Percentiles rank a stretch among this genome's conserved stretches.
Conservation (phyloP, 345 rosid species). For the Eucalyptus sideroxylon region DNA sequence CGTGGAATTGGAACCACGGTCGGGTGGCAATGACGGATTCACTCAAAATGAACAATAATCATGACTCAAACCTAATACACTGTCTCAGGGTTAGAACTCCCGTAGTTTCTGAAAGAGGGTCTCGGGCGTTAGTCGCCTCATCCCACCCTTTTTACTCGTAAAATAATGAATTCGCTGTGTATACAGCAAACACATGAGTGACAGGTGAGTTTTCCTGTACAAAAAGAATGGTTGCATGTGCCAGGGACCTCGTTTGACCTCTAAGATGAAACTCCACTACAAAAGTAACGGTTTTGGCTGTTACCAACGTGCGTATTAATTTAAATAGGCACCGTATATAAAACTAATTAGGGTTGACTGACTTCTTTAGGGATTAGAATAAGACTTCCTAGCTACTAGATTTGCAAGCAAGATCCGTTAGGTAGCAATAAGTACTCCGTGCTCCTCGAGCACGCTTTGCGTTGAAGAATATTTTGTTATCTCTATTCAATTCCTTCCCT, state of each 20-base stretch:
- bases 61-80: background rate
- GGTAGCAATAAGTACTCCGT: background rate
- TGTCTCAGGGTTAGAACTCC: background rate
- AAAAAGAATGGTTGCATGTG: background rate
- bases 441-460: background rate
- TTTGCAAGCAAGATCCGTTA: background rate
- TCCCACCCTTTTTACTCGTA: background rate
- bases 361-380: background rate
- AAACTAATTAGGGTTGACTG: background rate
- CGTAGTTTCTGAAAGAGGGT: background rate
- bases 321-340: background rate
- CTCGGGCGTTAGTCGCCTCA: background rate
- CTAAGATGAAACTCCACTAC: background rate
- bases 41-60: background rate
- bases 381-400: background rate
- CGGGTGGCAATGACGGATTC: background rate
- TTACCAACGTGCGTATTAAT: background rate
- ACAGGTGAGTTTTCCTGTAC: background rate
- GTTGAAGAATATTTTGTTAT: background rate
- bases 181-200: background rate
- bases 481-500: background rate
- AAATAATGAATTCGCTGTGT: background rate
- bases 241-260: background rate
- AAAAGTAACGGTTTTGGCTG: background rate
- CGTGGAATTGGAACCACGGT: background rate